phyloP scores from a whole-genome alignment of 1,284 basidiomycete species.

The Cutaneotrichosporon dermatis region DNA sequence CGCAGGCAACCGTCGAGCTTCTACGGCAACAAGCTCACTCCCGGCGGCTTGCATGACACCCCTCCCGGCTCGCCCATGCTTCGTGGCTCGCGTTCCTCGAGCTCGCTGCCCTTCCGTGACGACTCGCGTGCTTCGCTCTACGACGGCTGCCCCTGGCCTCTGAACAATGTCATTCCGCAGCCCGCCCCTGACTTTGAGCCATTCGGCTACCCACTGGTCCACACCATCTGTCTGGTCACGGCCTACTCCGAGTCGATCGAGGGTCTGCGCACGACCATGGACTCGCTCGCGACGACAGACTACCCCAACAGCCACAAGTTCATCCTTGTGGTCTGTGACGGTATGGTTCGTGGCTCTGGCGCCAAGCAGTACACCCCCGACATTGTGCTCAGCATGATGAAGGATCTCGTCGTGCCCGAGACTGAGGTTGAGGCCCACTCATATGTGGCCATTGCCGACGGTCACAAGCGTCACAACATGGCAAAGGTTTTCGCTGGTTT shows the following conservation, averaged over 20 bases:
- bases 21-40: conserved; percentile 43
- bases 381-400: conserved; percentile 96
- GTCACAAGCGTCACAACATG: conserved; percentile 99
- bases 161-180: conserved; percentile 81
- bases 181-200: conserved; percentile 88
- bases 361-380: conserved; percentile 86
- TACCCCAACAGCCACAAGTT: conserved; percentile 98
- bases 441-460: conserved; percentile 97
- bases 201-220: conserved; percentile 90
- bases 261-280: conserved; percentile 92
- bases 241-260: conserved; percentile 97
- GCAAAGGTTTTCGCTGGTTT: conserved; percentile 97
- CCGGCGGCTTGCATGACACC: conserved; percentile 50
- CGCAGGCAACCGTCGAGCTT: conserved; percentile 39
- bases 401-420: conserved; percentile 77
- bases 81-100: conserved; percentile 73
- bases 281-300: conserved; percentile 96
- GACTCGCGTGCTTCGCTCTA: conserved; percentile 41
- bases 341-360: conserved; percentile 90
- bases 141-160: conserved; percentile 76
- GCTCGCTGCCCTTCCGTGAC: conserved; percentile 58
- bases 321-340: conserved; percentile 93
- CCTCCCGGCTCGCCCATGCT: conserved; percentile 73
- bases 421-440: conserved; percentile 90
- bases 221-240: conserved; percentile 94